Conservation (phyloP, 106 monocot genomes). For the Chionographis japonica region DNA sequence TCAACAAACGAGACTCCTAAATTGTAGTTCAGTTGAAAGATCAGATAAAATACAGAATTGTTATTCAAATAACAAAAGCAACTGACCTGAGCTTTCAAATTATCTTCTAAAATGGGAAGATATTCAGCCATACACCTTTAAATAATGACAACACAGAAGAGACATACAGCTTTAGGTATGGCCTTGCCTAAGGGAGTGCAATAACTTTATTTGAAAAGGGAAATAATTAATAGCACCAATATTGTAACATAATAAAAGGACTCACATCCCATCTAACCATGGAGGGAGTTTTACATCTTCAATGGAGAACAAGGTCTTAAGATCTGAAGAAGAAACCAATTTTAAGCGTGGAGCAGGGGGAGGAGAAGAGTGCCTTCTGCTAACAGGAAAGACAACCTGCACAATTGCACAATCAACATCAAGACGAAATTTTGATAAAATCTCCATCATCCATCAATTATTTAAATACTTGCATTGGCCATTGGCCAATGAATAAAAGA, state of each 20-base stretch:
- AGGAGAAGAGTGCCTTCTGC: constrained; percentile 37
- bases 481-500: neutral
- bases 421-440: neutral
- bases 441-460: constrained; percentile 4
- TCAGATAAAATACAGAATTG: neutral
- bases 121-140: constrained; percentile 92
- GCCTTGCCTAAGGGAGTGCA: neutral
- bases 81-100: constrained; percentile 65
- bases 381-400: constrained; percentile 79
- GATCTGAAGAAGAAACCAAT: constrained; percentile 59
- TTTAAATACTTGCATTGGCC: no score
- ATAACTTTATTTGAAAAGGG: no score
- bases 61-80: neutral
- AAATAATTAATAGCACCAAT: neutral
- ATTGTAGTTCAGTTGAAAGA: no score
- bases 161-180: neutral
- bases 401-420: constrained; percentile 9
- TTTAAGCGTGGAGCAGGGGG: constrained; percentile 69
- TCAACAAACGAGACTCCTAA: neutral
- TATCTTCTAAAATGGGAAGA: constrained; percentile 73
- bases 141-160: neutral
- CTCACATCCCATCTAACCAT: constrained; percentile 94
- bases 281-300: constrained; percentile 90
- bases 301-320: constrained; percentile 53
- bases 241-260: neutral